Base-by-base conservation (phyloP, 106 monocot genomes). In the Amphibolis antarctica region DNA sequence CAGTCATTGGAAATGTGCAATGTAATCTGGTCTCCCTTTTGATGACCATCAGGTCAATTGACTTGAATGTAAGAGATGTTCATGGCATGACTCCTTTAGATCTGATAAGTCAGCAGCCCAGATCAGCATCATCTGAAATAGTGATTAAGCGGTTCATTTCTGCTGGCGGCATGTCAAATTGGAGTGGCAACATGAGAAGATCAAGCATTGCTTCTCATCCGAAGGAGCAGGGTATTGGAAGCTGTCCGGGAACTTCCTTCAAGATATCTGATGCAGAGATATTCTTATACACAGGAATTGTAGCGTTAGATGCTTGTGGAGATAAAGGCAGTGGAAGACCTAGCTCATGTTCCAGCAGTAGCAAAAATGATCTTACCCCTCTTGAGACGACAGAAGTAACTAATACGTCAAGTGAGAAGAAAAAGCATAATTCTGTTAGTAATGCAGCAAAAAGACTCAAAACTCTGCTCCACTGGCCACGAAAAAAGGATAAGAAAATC, bases 251-350 rank as follows among this genome's bases (percentile, higher is more conserved):
- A 7, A 91, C 90, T 43, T 63, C 67, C 14, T 98, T 98, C 70
- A 81, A 66, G 21, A 71, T 98, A 19, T 69, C 83, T 19, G 96
- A 98, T 78, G 70, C 87, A 0, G 96, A 98, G 76, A 86, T 98
- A 43, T 80, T 98, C 62, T 57, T 90, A 59, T 84, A 57, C 28
- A 57, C 57, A 3, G 57, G 57, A 5, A 14, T 57, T 57, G 57
- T 12, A 57, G 2, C 57, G 14, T 28, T 28, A 17, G 57, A 57
- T 57, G 28, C 11, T 29, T 17, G 28, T 57, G 57, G 27, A 26
- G 29, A 57, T 49, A 49, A 59, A 58, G 51, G 42, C 26, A 78
- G 85, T 59, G 82, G 52, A 24, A 76, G 84, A 65, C 67, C 68
- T 1, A 85, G 78, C 42, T 80, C 82, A 44, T 78, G 80, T 64